phyloP scores from a whole-genome alignment of 805 yeast genomes.

The Candida glaebosa region DNA sequence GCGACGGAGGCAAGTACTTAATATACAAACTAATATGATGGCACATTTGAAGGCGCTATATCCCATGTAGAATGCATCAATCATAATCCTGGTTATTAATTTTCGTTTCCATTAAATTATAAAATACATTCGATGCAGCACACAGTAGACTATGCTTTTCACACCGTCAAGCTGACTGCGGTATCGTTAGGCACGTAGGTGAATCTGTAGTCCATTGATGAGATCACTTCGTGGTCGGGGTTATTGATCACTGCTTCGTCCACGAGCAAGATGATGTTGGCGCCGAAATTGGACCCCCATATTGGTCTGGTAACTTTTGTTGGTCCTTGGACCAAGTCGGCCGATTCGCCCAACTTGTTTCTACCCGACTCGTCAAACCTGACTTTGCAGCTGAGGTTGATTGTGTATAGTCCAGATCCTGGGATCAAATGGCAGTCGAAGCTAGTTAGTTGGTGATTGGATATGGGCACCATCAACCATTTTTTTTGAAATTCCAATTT shows the following conservation, averaged over 20 bases:
- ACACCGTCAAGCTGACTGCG: slow-evolving; percentile 16
- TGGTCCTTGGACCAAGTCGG: slow-evolving; percentile 42
- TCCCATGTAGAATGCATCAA: no score
- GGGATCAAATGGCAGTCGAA: slow-evolving; percentile 67
- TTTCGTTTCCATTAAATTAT: no score
- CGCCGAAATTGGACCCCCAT: slow-evolving; percentile 75
- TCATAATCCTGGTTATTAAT: no score
- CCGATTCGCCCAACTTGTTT: slow-evolving; percentile 60
- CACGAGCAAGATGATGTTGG: slow-evolving; percentile 53
- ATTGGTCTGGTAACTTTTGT: slow-evolving; percentile 37
- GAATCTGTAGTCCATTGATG: slow-evolving; percentile 62
- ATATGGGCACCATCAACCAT: slow-evolving; percentile 54
- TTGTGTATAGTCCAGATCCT: slow-evolving; percentile 53
- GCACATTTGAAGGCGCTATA: no score
- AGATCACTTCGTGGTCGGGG: slow-evolving; percentile 46
- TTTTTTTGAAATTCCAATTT: slow-evolving; percentile 51
- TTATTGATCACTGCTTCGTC: slow-evolving; percentile 46
- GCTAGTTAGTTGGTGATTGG: slow-evolving; percentile 63
- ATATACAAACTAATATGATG: no score
- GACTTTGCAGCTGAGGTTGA: slow-evolving; percentile 57
- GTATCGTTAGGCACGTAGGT: slow-evolving; percentile 60
- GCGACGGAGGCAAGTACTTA: no score
- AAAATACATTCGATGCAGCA: no score
- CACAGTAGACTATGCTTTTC: background rate
- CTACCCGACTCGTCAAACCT: slow-evolving; percentile 75